A percentile compares a stretch with the other conserved stretches of the same genome.
These are phyloP conservation scores for Chaetomium tenue DNA, from an alignment of 495 filamentous ascomycete genomes.

Conservation along the genomic window DNA sequence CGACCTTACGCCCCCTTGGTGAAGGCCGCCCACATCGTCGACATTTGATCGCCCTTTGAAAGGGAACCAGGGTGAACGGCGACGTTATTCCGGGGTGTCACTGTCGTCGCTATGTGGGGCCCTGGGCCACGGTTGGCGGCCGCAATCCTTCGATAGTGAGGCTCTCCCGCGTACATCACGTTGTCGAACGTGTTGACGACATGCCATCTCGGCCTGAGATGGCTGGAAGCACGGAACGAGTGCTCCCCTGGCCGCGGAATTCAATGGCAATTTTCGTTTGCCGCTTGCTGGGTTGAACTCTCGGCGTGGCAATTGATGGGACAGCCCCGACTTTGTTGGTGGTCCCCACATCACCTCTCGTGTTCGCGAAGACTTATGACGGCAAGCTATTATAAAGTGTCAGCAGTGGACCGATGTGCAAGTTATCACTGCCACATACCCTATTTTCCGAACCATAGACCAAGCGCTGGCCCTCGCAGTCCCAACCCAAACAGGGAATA, in stretches of 20 bases:
- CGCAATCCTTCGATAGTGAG: not conserved
- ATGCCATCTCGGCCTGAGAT: not conserved
- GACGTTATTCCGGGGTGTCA: not conserved
- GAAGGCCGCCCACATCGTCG: not conserved
- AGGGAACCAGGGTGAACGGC: not conserved
- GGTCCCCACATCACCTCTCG: not conserved
- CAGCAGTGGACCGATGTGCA: not conserved
- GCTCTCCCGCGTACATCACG: not conserved
- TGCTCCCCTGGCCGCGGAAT: not conserved
- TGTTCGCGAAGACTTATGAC: conserved; percentile 48
- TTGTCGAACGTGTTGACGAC: not conserved
- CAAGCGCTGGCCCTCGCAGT: conserved; percentile 69
- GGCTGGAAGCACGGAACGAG: not conserved
- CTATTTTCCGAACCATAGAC: conserved; percentile 55
- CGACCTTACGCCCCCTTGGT: not conserved
- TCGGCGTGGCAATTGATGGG: not conserved
- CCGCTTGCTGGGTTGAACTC: not conserved
- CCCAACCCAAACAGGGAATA: conserved; percentile 67
- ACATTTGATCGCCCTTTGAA: not conserved
- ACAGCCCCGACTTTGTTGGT: not conserved
- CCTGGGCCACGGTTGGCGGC: not conserved
- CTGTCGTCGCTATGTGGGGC: not conserved
- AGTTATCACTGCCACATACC: conserved; percentile 25
- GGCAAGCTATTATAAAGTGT: conserved; percentile 28
- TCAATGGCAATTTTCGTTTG: not conserved